phyloP scores from a whole-genome alignment of 2,329 filamentous ascomycete species.

The Xylaria sp. region DNA sequence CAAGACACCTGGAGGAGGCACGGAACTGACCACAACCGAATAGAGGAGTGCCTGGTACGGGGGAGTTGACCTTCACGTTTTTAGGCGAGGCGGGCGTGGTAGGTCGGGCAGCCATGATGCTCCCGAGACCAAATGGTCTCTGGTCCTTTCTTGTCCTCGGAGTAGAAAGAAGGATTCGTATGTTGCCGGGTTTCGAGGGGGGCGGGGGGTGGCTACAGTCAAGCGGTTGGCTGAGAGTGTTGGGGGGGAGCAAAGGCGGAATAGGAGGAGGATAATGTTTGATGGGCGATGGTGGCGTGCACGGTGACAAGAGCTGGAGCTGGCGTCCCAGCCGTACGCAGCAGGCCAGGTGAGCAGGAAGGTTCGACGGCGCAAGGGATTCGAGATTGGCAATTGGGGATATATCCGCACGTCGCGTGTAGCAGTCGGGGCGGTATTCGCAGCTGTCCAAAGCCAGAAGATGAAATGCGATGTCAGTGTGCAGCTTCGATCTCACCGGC shows the following conservation, averaged over 20 bases:
- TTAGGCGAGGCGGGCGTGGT: slow-evolving; percentile 48
- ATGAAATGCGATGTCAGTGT: not conserved
- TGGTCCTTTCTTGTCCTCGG: too few relatives aligned
- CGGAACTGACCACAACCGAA: slow-evolving; percentile 67
- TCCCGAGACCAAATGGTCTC: not conserved
- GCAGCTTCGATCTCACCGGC: too few relatives aligned
- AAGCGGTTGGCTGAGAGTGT: not conserved
- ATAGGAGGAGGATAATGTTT: not conserved
- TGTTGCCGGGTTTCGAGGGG: not conserved
- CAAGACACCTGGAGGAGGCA: not conserved
- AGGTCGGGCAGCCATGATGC: slow-evolving; percentile 40
- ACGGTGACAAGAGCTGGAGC: not conserved
- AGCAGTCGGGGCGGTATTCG: too few relatives aligned
- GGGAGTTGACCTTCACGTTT: slow-evolving; percentile 64
- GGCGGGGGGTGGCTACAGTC: too few relatives aligned
- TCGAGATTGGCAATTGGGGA: too few relatives aligned
- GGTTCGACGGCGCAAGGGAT: too few relatives aligned
- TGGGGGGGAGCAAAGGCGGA: not conserved
- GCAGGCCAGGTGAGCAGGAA: not conserved
- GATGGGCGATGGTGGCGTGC: not conserved
- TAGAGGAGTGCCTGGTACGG: slow-evolving; percentile 62
- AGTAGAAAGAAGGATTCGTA: not conserved
- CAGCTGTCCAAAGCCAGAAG: not conserved
- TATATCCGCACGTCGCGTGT: not conserved
- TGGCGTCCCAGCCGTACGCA: not conserved